phyloP scores from a whole-genome alignment of 176 grass and related monocot genomes.

The Aegilops speltoides region DNA sequence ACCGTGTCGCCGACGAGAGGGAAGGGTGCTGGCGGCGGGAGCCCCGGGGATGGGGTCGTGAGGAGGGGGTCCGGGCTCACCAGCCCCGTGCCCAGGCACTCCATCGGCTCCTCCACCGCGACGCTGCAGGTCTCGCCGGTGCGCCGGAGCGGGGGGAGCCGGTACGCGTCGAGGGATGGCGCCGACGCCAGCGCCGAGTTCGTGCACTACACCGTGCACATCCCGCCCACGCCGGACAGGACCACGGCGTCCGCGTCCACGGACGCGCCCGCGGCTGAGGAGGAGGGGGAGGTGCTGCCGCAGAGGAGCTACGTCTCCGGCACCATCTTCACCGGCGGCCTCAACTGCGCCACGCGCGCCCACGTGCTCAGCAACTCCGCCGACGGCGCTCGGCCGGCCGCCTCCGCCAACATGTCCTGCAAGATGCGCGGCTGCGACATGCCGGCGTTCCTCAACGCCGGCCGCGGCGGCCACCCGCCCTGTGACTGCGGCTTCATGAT shows the following conservation, averaged over 20 bases:
- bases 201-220: conserved; percentile 94
- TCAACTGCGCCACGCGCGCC: conserved; percentile 77
- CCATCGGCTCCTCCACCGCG: conserved; percentile 42
- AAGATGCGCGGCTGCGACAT: conserved; percentile 92
- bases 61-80: conserved; percentile 59
- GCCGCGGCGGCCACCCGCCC: conserved; percentile 16
- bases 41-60: conserved; percentile 23
- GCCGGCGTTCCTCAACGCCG: conserved; percentile 33
- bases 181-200: conserved; percentile 52
- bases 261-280: neutral
- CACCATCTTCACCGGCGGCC: conserved; percentile 94
- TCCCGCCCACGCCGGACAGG: conserved; percentile 81
- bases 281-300: conserved; percentile 26
- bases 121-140: conserved; percentile 45
- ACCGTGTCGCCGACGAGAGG: conserved; percentile 33
- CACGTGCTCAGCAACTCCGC: conserved; percentile 53
- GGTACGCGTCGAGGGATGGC: conserved; percentile 48
- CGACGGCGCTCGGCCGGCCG: neutral
- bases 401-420: conserved; percentile 58
- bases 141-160: conserved; percentile 35
- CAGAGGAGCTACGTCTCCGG: conserved; percentile 77
- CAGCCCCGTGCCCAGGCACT: conserved; percentile 68
- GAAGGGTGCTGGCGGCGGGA: conserved; percentile 26
- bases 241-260: neutral
- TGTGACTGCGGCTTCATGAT: conserved; percentile 93